These are phyloP conservation scores for Alternaria brassicicola DNA, from an alignment of 2,329 filamentous ascomycete genomes.

Conservation along the genomic window DNA sequence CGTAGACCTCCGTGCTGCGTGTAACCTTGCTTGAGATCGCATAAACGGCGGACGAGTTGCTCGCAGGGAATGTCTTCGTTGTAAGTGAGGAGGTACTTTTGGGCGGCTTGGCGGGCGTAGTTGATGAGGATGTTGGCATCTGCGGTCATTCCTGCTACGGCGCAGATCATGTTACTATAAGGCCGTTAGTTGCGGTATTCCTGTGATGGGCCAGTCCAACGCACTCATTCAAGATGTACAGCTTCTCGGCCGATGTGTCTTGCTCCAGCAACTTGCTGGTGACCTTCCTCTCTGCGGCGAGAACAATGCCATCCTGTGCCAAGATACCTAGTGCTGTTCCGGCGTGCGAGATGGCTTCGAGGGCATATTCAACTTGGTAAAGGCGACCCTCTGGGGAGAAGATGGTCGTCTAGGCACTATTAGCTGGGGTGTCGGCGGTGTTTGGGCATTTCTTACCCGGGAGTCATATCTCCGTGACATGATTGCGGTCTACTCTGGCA, in stretches of 20 bases:
- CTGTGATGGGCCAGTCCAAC: slow-evolving; percentile 37
- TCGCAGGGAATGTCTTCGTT: slow-evolving; percentile 99
- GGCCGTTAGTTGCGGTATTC: slow-evolving; percentile 8
- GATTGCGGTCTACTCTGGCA: slow-evolving; percentile 38
- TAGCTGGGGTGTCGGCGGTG: slow-evolving; percentile 25
- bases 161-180: slow-evolving; percentile 97
- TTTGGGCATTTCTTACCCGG: slow-evolving; percentile 66
- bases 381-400: slow-evolving; percentile 98
- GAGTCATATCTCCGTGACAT: slow-evolving; percentile 99
- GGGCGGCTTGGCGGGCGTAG: slow-evolving; percentile 95
- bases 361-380: slow-evolving; percentile 98
- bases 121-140: slow-evolving; percentile 99
- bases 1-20: slow-evolving; percentile 98
- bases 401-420: slow-evolving; percentile 81
- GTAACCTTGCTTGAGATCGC: slow-evolving; percentile 98
- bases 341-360: slow-evolving; percentile 98
- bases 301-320: slow-evolving; percentile 96
- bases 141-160: slow-evolving; percentile 97
- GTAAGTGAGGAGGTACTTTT: slow-evolving; percentile 97
- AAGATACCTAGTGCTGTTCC: slow-evolving; percentile 96
- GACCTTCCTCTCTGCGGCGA: slow-evolving; percentile 97
- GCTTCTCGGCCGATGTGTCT: slow-evolving; percentile 99
- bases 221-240: slow-evolving; percentile 98
- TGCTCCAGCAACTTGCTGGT: slow-evolving; percentile 99
- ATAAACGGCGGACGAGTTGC: slow-evolving; percentile 93